Evolutionary conservation across 208 protist genomes (phyloP).

Genomic region (Crithidia mellificae): DNA sequence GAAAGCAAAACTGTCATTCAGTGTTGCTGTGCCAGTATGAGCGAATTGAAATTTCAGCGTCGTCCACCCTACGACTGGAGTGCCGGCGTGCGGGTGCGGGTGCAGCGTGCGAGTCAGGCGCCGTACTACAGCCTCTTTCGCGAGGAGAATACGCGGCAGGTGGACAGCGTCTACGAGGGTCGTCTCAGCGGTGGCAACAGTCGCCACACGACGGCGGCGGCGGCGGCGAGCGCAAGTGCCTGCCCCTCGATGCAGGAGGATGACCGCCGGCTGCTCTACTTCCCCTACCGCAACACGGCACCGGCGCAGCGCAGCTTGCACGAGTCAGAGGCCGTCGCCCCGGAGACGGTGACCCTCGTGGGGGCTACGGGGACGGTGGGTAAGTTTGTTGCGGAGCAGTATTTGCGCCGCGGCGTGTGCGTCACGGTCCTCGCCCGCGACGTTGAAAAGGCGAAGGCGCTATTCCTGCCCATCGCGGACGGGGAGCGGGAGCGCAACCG

Average conservation of each 20-base stretch:
- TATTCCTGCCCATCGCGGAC: slow-evolving; percentile 52
- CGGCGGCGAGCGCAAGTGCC: neutral
- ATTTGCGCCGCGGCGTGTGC: slow-evolving; percentile 59
- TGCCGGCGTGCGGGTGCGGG: slow-evolving; percentile 40
- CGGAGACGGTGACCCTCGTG: slow-evolving; percentile 48
- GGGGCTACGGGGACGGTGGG: slow-evolving; percentile 53
- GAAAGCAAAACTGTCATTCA: too few species aligned
- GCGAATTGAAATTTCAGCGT: neutral
- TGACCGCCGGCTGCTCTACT: slow-evolving; percentile 34
- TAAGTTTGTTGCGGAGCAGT: slow-evolving; percentile 72
- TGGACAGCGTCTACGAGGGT: slow-evolving; percentile 27
- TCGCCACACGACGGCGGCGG: too few species aligned
- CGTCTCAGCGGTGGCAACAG: neutral
- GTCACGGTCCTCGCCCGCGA: slow-evolving; percentile 61
- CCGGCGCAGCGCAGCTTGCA: slow-evolving; percentile 6
- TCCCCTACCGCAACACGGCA: slow-evolving; percentile 42
- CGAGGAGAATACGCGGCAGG: slow-evolving; percentile 68
- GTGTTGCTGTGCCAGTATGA: slow-evolving; percentile 8
- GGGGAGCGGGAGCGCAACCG: slow-evolving; percentile 33
- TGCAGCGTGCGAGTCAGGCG: slow-evolving; percentile 47
- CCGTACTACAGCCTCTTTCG: slow-evolving; percentile 67
- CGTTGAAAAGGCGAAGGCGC: slow-evolving; percentile 44
- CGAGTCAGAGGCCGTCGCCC: neutral
- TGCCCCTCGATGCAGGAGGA: slow-evolving; percentile 29
- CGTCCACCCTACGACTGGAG: slow-evolving; percentile 28